Conservation (phyloP, 2,329 filamentous ascomycete genomes). For the Aspergillus caelatus region DNA sequence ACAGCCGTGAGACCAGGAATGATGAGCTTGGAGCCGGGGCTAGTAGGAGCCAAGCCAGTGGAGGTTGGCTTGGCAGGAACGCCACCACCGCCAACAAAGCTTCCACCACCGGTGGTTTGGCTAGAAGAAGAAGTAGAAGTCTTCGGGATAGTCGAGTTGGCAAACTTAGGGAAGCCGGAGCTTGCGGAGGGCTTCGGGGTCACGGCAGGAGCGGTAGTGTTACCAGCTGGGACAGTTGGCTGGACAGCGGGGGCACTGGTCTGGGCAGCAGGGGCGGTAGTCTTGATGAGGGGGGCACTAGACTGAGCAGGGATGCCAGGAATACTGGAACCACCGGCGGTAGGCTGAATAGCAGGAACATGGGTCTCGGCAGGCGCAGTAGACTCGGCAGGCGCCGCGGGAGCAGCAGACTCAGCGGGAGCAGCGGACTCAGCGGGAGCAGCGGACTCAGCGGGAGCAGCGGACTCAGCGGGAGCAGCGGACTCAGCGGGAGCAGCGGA, state of each 20-base stretch:
- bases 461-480: background rate
- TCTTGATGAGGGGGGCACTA: background rate
- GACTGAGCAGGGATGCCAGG: background rate
- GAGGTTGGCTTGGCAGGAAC: conserved; percentile 16
- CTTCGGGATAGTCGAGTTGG: conserved; percentile 7
- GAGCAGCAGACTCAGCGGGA: background rate
- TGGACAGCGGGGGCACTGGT: conserved; percentile 9
- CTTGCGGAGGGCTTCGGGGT: conserved; percentile 4
- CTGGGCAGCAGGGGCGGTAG: conserved; percentile 9
- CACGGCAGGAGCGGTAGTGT: conserved; percentile 21
- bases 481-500: background rate
- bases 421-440: background rate
- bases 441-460: background rate
- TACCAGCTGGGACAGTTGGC: conserved; percentile 7
- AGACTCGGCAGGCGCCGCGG: conserved; percentile 6
- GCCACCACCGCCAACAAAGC: conserved; percentile 8
- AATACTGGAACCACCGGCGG: background rate
- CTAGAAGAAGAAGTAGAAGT: conserved; percentile 9
- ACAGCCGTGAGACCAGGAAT: conserved; percentile 27
- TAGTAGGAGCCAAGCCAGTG: conserved; percentile 13
- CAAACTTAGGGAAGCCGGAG: conserved; percentile 8
- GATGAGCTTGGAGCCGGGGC: conserved; percentile 30
- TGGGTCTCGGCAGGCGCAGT: conserved; percentile 9
- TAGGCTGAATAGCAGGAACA: conserved; percentile 21
- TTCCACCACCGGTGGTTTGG: conserved; percentile 12